Conservation (phyloP, 2,329 filamentous ascomycete genomes). For the Ceratocystis cacaofunesta region DNA sequence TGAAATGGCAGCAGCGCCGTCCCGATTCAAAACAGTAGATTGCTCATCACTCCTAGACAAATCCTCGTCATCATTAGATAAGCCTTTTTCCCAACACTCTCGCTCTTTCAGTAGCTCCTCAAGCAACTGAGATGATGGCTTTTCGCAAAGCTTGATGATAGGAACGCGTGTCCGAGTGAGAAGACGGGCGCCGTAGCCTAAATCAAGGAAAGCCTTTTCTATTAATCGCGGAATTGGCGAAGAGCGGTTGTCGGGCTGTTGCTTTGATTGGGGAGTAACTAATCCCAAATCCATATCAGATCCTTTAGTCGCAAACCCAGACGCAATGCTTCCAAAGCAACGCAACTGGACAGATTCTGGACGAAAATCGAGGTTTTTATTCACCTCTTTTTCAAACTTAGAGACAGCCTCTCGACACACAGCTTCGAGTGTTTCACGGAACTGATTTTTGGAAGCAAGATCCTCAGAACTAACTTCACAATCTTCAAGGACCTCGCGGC, state of each 20-base stretch:
- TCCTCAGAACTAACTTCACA: conserved; percentile 51
- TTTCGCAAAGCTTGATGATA: conserved; percentile 75
- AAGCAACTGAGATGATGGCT: conserved; percentile 46
- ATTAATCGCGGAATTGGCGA: conserved; percentile 57
- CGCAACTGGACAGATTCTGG: conserved; percentile 48
- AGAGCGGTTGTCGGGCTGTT: conserved; percentile 37
- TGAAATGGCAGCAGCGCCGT: background rate
- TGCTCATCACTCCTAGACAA: background rate
- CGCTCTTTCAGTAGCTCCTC: conserved; percentile 49
- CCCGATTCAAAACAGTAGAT: background rate
- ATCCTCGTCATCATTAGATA: conserved; percentile 16
- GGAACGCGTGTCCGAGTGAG: conserved; percentile 68
- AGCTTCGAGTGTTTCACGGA: conserved; percentile 48
- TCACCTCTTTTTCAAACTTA: conserved; percentile 33
- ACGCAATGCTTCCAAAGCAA: conserved; percentile 69
- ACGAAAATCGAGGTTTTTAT: conserved; percentile 32
- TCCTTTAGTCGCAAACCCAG: conserved; percentile 74
- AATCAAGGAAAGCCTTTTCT: conserved; percentile 57
- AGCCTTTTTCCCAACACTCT: conserved; percentile 53
- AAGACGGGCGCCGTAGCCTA: conserved; percentile 60
- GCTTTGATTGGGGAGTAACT: conserved; percentile 45
- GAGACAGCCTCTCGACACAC: conserved; percentile 47
- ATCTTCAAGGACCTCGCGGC: conserved; percentile 32
- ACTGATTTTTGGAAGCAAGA: conserved; percentile 54
- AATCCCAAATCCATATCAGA: conserved; percentile 85